Conservation (phyloP, 768 basidiomycete genomes). For the Hortiboletus campestris region DNA sequence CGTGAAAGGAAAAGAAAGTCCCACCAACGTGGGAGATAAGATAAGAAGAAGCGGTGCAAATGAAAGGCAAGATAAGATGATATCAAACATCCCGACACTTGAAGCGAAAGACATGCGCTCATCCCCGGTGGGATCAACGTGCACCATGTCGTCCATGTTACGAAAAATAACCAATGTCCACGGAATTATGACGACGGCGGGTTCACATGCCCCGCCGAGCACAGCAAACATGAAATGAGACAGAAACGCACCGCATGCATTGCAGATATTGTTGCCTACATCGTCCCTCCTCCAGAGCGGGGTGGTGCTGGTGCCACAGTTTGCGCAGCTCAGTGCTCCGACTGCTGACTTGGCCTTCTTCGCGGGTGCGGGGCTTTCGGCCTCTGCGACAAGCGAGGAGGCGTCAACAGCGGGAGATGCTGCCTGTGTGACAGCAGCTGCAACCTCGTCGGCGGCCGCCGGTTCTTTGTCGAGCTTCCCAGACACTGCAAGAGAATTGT, state of each 20-base stretch:
- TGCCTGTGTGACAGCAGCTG: constrained; percentile 13
- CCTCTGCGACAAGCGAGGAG: constrained; percentile 34
- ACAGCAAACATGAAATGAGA: constrained; percentile 27
- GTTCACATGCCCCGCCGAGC: constrained; percentile 19
- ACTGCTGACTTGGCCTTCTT: constrained; percentile 44
- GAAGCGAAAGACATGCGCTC: constrained; percentile 21
- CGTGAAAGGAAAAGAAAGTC: constrained; percentile 16
- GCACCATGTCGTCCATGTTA: constrained; percentile 18
- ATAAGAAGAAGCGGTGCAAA: constrained; percentile 17
- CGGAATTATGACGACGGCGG: constrained; percentile 14
- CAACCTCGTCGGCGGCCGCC: constrained; percentile 20
- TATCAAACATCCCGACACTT: constrained; percentile 7
- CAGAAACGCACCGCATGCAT: constrained; percentile 79
- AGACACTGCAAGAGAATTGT: constrained; percentile 66
- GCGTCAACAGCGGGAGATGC: constrained; percentile 33
- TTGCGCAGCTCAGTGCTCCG: constrained; percentile 80
- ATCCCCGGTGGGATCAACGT: constrained; percentile 24
- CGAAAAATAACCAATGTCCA: constrained; percentile 15
- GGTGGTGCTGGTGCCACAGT: constrained; percentile 87
- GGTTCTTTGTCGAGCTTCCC: constrained; percentile 42
- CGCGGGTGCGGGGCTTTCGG: constrained; percentile 28
- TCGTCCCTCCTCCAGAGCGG: constrained; percentile 90
- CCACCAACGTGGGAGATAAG: constrained; percentile 23
- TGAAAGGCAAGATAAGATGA: constrained; percentile 22
- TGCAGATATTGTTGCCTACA: constrained; percentile 91